phyloP scores from a whole-genome alignment of 768 basidiomycete species.

The Auricularia cornea region DNA sequence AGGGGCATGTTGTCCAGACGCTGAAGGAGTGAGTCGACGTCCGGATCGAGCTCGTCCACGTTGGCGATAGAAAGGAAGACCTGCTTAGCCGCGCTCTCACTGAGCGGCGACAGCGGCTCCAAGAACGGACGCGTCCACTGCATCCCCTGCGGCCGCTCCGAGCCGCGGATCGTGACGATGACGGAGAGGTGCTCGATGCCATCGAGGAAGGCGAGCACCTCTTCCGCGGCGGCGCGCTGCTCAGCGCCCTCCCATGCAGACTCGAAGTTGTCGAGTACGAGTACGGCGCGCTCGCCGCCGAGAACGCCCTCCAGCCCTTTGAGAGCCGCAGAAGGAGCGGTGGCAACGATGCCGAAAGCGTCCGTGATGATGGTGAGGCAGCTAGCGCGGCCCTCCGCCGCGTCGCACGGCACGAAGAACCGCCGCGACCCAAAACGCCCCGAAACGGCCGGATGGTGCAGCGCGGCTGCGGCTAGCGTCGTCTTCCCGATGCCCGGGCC shows the following conservation, averaged over 20 bases:
- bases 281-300: too few relatives aligned
- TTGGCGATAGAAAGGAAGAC: slow-evolving; percentile 15
- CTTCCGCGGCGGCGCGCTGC: slow-evolving; percentile 13
- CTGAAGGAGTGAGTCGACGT: slow-evolving; percentile 11
- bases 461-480: slow-evolving; percentile 25
- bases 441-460: slow-evolving; percentile 17
- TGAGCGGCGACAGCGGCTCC: slow-evolving; percentile 12
- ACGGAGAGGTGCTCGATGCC: slow-evolving; percentile 11
- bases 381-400: background rate
- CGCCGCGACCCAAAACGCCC: slow-evolving; percentile 16
- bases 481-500: slow-evolving; percentile 36
- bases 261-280: slow-evolving; percentile 19
- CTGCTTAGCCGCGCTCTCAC: slow-evolving; percentile 10
- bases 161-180: slow-evolving; percentile 16
- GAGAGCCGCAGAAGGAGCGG: too few relatives aligned
- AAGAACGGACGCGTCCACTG: slow-evolving; percentile 15
- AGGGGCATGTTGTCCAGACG: slow-evolving; percentile 17
- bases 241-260: slow-evolving; percentile 12
- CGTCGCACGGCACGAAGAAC: slow-evolving; percentile 29
- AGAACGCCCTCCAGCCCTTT: too few relatives aligned
- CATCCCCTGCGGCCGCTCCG: too few relatives aligned
- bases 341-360: background rate
- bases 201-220: slow-evolving; percentile 9
- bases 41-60: slow-evolving; percentile 14
- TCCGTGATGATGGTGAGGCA: background rate